phyloP scores from a whole-genome alignment of 352 stramenopile genomes.

The Pythium scleroteichum region DNA sequence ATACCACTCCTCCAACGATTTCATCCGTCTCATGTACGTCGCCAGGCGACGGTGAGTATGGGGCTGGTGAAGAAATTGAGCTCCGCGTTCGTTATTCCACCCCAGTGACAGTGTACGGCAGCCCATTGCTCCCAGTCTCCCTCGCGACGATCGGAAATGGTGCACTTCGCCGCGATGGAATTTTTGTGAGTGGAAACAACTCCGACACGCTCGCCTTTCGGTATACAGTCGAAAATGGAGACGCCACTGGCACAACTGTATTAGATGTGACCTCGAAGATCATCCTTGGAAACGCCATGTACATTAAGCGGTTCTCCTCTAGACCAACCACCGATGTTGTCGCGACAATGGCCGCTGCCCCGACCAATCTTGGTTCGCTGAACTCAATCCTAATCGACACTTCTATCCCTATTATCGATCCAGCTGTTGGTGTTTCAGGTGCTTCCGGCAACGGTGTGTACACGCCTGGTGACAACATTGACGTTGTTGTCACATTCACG shows the following conservation, averaged over 20 bases:
- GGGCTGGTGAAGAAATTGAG: slow-evolving; percentile 59
- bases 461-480: slow-evolving; percentile 64
- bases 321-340: slow-evolving; percentile 61
- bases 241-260: slow-evolving; percentile 32
- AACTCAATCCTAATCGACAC: slow-evolving; percentile 74
- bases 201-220: slow-evolving; percentile 64
- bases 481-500: slow-evolving; percentile 71
- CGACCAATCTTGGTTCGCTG: slow-evolving; percentile 48
- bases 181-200: slow-evolving; percentile 67
- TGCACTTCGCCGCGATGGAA: slow-evolving; percentile 36
- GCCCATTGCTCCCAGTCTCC: slow-evolving; percentile 43
- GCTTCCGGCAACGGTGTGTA: slow-evolving; percentile 57
- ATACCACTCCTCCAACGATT: slow-evolving; percentile 70
- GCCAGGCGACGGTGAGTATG: slow-evolving; percentile 71
- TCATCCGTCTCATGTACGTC: slow-evolving; percentile 44
- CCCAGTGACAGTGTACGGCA: slow-evolving; percentile 67
- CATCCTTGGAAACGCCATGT: slow-evolving; percentile 54
- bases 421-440: slow-evolving; percentile 54
- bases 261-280: slow-evolving; percentile 61
- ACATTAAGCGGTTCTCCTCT: slow-evolving; percentile 73
- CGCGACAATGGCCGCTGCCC: slow-evolving; percentile 44
- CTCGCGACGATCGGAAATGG: slow-evolving; percentile 47
- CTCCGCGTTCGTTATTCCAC: slow-evolving; percentile 62
- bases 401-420: slow-evolving; percentile 50
- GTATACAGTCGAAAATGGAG: slow-evolving; percentile 66